Conservation (phyloP, 2,329 filamentous ascomycete genomes). For the Nannizziopsis barbatae region DNA sequence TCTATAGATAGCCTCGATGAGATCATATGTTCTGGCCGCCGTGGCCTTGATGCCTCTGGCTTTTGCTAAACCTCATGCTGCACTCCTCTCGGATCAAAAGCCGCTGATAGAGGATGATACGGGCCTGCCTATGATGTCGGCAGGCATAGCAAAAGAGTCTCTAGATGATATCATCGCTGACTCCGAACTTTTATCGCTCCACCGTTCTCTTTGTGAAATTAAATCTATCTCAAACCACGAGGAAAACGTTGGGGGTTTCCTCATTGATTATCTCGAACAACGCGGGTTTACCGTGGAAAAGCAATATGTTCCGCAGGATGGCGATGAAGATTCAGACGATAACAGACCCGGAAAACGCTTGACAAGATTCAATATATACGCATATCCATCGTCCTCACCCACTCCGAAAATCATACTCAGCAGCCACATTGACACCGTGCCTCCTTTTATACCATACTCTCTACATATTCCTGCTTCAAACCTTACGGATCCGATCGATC, state of each 20-base stretch:
- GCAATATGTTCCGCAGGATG: constrained; percentile 36
- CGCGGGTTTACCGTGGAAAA: constrained; percentile 53
- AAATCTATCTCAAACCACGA: constrained; percentile 63
- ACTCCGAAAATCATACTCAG: constrained; percentile 38
- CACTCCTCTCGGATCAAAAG: neutral
- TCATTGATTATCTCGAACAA: constrained; percentile 53
- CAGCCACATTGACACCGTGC: constrained; percentile 69
- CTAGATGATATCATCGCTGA: constrained; percentile 30
- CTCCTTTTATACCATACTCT: constrained; percentile 39
- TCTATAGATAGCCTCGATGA: neutral
- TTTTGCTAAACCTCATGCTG: neutral
- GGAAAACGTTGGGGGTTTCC: constrained; percentile 54
- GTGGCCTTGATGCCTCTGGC: constrained; percentile 5
- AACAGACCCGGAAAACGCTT: constrained; percentile 16
- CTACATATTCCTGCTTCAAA: constrained; percentile 39
- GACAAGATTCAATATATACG: constrained; percentile 63
- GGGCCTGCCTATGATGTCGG: neutral
- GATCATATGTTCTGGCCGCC: neutral
- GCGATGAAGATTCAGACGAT: constrained; percentile 10
- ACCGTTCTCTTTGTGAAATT: constrained; percentile 62
- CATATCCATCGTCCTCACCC: constrained; percentile 36
- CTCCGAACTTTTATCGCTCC: constrained; percentile 54
- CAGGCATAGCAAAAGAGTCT: neutral
- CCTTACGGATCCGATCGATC: constrained; percentile 10
- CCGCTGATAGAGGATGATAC: neutral